Evolutionary conservation across 306 rosid genomes (phyloP).

Genomic region (Vigna hirtella): DNA sequence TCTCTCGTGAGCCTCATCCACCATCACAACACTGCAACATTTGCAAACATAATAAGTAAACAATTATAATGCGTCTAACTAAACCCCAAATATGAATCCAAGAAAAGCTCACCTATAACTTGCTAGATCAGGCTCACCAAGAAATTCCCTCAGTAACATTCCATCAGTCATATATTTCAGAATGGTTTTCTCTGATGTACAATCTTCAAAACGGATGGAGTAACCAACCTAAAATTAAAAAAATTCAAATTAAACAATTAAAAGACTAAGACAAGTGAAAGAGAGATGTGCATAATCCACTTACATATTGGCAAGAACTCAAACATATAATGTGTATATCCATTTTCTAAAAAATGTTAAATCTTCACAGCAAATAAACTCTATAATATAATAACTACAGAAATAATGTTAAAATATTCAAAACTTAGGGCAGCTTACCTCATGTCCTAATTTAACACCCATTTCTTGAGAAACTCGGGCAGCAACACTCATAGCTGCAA

Average conservation of each 20-base stretch:
- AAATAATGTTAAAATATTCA: slow-evolving; percentile 21
- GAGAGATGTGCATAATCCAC: slow-evolving; percentile 18
- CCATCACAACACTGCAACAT: slow-evolving; percentile 89
- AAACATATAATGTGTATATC: slow-evolving; percentile 15
- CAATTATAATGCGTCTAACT: slow-evolving; percentile 29
- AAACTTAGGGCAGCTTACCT: slow-evolving; percentile 55
- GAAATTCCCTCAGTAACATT: slow-evolving; percentile 92
- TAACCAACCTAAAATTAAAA: slow-evolving; percentile 82
- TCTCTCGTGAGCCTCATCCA: slow-evolving; percentile 99
- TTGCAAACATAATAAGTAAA: slow-evolving; percentile 45
- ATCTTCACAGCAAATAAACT: slow-evolving; percentile 9
- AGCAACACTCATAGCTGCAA: slow-evolving; percentile 99
- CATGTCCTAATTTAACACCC: slow-evolving; percentile 96
- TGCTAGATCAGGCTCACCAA: slow-evolving; percentile 93
- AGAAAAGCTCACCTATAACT: slow-evolving; percentile 79
- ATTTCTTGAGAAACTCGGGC: slow-evolving; percentile 98
- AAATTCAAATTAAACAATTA: slow-evolving; percentile 16
- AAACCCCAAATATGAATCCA: slow-evolving; percentile 32
- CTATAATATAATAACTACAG: slow-evolving; percentile 21
- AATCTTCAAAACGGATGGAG: slow-evolving; percentile 97
- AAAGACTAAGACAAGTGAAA: not conserved
- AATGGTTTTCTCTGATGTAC: slow-evolving; percentile 94
- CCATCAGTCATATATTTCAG: slow-evolving; percentile 98
- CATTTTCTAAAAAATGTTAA: slow-evolving; percentile 2
- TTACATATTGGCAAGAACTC: not conserved